Percentiles rank a stretch among this genome's conserved stretches.
Conservation (phyloP, 228 moss, liverwort and hornwort species). For the Sphagnum magellanicum region DNA sequence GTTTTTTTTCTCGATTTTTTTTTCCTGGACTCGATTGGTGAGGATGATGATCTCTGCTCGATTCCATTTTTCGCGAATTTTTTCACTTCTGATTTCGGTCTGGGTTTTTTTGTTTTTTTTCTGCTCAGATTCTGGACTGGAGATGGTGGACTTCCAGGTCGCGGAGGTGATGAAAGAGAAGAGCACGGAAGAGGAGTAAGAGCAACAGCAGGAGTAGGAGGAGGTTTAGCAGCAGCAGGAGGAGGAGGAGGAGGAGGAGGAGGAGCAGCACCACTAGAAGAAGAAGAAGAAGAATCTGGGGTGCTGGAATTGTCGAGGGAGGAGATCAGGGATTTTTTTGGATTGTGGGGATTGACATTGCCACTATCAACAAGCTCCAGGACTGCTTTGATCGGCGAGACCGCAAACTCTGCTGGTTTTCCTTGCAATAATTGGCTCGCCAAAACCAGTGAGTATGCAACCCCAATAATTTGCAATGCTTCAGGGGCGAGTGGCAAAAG, state of each 20-base stretch:
- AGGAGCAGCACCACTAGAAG: too few species aligned
- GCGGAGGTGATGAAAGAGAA: background rate
- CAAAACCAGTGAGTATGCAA: conserved; percentile 22
- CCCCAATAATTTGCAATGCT: conserved; percentile 28
- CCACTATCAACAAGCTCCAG: background rate
- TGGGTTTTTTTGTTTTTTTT: too few species aligned
- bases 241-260: background rate
- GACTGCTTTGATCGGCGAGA: conserved; percentile 1
- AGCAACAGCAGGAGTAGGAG: background rate
- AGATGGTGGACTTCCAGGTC: background rate
- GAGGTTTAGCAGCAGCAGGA: too few species aligned
- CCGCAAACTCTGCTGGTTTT: background rate
- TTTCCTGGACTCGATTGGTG: too few species aligned
- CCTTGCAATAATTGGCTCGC: conserved; percentile 14
- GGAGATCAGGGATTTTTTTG: background rate
- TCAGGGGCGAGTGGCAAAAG: conserved; percentile 28
- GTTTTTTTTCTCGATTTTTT: too few species aligned
- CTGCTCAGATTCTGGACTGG: too few species aligned
- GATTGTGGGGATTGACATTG: background rate
- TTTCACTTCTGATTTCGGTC: too few species aligned
- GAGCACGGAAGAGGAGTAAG: background rate
- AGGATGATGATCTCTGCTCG: too few species aligned
- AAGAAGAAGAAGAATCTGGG: too few species aligned
- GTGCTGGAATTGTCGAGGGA: background rate
- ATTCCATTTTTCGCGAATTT: too few species aligned